These are phyloP conservation scores for Leccinum fuscescens DNA, from an alignment of 1,284 basidiomycete genomes.

Conservation along the genomic window DNA sequence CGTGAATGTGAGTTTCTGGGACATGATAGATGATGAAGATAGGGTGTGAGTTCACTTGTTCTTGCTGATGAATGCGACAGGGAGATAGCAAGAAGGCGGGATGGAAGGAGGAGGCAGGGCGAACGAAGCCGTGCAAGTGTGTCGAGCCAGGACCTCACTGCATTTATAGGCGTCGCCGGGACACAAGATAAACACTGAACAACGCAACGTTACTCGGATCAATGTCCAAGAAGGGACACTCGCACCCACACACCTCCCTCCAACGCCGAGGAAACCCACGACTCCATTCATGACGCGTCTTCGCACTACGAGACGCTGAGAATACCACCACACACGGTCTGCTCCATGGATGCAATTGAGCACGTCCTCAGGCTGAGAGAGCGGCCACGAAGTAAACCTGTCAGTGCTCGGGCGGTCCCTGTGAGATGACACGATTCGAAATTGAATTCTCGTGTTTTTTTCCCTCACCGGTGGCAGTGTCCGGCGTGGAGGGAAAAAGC, in stretches of 20 bases:
- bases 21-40: constrained; percentile 12
- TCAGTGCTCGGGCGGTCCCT: neutral
- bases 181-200: neutral
- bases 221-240: neutral
- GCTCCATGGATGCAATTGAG: neutral
- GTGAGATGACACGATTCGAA: neutral
- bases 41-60: neutral
- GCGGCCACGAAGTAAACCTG: neutral
- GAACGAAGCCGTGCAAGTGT: neutral
- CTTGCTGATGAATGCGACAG: neutral
- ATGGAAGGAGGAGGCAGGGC: neutral
- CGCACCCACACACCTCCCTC: neutral
- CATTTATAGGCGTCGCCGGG: neutral
- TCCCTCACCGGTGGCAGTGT: neutral
- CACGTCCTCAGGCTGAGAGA: neutral
- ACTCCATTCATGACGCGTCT: neutral
- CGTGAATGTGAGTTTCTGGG: constrained; percentile 39
- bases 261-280: neutral
- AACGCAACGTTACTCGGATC: neutral
- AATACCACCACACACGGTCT: neutral
- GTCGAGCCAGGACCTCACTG: neutral
- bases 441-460: neutral
- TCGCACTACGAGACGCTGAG: neutral
- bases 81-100: neutral
- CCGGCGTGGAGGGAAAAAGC: neutral